Evolutionary conservation across 2,329 filamentous ascomycete species (phyloP).

Genomic region (Paramyrothecium sp.): DNA sequence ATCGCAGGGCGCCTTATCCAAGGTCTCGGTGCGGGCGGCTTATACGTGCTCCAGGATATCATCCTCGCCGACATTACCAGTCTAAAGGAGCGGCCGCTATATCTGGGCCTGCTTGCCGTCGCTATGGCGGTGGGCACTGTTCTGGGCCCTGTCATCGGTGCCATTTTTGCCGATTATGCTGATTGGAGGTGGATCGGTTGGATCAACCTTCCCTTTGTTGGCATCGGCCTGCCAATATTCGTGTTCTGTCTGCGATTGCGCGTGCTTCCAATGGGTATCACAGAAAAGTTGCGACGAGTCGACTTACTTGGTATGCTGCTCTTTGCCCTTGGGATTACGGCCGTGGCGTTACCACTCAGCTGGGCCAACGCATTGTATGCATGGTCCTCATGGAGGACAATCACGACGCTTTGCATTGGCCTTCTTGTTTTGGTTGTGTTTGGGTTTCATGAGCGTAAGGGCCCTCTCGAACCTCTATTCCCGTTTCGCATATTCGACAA

Average conservation of each 20-base stretch:
- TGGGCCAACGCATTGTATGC: slow-evolving; percentile 30
- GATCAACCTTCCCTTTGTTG: slow-evolving; percentile 29
- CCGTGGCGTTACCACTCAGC: slow-evolving; percentile 27
- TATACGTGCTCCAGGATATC: slow-evolving; percentile 26
- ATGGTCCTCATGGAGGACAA: slow-evolving; percentile 29
- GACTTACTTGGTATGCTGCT: slow-evolving; percentile 29
- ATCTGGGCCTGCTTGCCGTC: slow-evolving; percentile 21
- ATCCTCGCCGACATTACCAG: slow-evolving; percentile 31
- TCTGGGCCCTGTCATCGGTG: slow-evolving; percentile 23
- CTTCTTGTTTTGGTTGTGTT: slow-evolving; percentile 22
- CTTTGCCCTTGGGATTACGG: slow-evolving; percentile 19
- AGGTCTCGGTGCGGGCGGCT: slow-evolving; percentile 28
- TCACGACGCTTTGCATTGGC: slow-evolving; percentile 29
- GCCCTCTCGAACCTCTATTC: slow-evolving; percentile 22
- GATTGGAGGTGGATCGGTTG: slow-evolving; percentile 32
- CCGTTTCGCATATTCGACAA: slow-evolving; percentile 25
- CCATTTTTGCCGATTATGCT: slow-evolving; percentile 17
- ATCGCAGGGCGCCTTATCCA: slow-evolving; percentile 30
- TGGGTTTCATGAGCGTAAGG: slow-evolving; percentile 21
- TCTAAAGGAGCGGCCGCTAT: slow-evolving; percentile 26
- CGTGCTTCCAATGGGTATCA: slow-evolving; percentile 5
- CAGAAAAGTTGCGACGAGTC: slow-evolving; percentile 22
- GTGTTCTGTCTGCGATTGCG: slow-evolving; percentile 18
- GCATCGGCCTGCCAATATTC: slow-evolving; percentile 11
- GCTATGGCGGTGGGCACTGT: slow-evolving; percentile 17